phyloP scores from a whole-genome alignment of 1,139 yeast species.

The Protomyces inundatus region DNA sequence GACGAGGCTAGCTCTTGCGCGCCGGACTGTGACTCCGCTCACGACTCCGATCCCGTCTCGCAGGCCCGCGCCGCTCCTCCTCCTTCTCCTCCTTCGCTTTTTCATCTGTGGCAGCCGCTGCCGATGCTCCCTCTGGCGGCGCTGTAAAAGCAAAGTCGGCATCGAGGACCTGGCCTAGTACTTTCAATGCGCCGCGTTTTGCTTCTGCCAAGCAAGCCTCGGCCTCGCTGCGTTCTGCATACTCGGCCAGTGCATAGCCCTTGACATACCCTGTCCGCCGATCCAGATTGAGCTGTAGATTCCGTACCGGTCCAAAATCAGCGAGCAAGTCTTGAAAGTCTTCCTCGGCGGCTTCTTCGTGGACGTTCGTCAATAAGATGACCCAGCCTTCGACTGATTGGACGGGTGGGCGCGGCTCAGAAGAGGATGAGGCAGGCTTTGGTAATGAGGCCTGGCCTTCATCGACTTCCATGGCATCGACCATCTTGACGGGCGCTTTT shows the following conservation, averaged over 20 bases:
- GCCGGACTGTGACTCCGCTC: slow-evolving; percentile 31
- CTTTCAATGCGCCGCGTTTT: slow-evolving; percentile 36
- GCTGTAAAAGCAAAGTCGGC: slow-evolving; percentile 44
- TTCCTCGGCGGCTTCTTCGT: slow-evolving; percentile 48
- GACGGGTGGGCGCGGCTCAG: slow-evolving; percentile 2
- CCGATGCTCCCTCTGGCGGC: slow-evolving; percentile 26
- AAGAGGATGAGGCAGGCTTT: not conserved
- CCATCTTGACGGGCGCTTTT: not conserved
- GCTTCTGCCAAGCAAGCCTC: slow-evolving; percentile 39
- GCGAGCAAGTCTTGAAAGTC: slow-evolving; percentile 44
- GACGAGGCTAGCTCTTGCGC: not conserved
- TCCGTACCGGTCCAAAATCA: slow-evolving; percentile 43
- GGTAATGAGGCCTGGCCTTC: not conserved
- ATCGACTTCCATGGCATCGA: slow-evolving; percentile 15
- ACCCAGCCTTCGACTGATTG: slow-evolving; percentile 45
- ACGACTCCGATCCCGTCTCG: slow-evolving; percentile 8
- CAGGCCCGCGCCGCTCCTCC: not conserved
- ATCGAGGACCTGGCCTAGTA: slow-evolving; percentile 39
- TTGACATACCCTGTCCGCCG: slow-evolving; percentile 46
- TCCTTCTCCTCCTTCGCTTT: slow-evolving; percentile 14
- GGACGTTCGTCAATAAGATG: slow-evolving; percentile 42
- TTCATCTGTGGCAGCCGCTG: slow-evolving; percentile 8
- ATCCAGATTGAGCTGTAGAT: slow-evolving; percentile 44
- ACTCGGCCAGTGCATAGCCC: slow-evolving; percentile 46
- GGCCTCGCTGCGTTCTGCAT: slow-evolving; percentile 39